Percentiles rank a stretch among this genome's conserved stretches.
Evolutionary conservation across 2,329 filamentous ascomycete species (phyloP).

Genomic region (Aspergillus quadricinctus): DNA sequence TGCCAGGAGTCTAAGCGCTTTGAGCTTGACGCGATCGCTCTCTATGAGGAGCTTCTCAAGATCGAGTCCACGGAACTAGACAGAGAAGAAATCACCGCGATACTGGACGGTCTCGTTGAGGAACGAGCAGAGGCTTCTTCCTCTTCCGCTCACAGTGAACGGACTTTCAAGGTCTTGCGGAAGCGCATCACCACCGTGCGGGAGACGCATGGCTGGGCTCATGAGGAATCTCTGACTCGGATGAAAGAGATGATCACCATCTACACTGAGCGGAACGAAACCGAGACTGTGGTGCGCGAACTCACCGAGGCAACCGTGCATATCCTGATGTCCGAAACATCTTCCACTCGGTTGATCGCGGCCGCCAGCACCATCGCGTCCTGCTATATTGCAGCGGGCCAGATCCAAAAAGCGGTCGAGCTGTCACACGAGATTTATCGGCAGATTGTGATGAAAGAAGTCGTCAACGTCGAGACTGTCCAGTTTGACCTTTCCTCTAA

Average conservation of each 20-base stretch:
- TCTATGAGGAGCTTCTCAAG: slow-evolving; percentile 38
- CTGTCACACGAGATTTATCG: slow-evolving; percentile 32
- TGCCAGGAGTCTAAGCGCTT: slow-evolving; percentile 37
- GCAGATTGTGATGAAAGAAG: slow-evolving; percentile 34
- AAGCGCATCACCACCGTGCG: slow-evolving; percentile 29
- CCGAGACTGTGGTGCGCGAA: slow-evolving; percentile 26
- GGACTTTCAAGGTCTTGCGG: slow-evolving; percentile 25
- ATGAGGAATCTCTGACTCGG: slow-evolving; percentile 36
- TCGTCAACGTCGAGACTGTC: slow-evolving; percentile 9
- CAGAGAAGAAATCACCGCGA: slow-evolving; percentile 29
- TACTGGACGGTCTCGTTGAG: slow-evolving; percentile 36
- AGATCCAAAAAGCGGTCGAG: slow-evolving; percentile 27
- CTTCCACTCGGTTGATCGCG: slow-evolving; percentile 25
- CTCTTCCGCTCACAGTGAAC: slow-evolving; percentile 26
- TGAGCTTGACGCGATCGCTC: slow-evolving; percentile 30
- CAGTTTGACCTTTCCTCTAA: slow-evolving; percentile 33
- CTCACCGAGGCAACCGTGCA: slow-evolving; percentile 33
- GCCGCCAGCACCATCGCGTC: slow-evolving; percentile 28
- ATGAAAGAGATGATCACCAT: slow-evolving; percentile 36
- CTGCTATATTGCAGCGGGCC: slow-evolving; percentile 28
- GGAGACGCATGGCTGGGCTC: slow-evolving; percentile 35
- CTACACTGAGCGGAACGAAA: slow-evolving; percentile 31
- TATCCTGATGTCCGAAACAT: slow-evolving; percentile 30
- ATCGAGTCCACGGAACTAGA: slow-evolving; percentile 31
- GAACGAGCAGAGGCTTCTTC: slow-evolving; percentile 30